Evolutionary conservation across 2,329 filamentous ascomycete genomes (phyloP).

Genomic region (Fusarium goolgardi): DNA sequence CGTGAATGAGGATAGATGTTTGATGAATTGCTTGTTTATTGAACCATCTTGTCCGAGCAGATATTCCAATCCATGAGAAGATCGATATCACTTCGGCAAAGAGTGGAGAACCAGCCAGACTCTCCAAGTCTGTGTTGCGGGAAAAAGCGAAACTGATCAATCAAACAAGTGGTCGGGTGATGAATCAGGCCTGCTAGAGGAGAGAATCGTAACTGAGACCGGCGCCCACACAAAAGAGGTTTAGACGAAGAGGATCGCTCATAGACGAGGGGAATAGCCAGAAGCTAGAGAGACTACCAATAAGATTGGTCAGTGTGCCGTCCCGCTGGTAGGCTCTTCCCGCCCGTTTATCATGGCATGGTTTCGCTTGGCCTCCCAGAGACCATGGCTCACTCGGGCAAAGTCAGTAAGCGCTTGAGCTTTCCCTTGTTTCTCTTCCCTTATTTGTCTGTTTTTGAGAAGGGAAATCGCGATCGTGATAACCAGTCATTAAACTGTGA

Average conservation of each 20-base stretch:
- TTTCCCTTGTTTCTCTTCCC: conserved; percentile 15
- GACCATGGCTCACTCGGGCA: conserved; percentile 23
- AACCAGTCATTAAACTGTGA: neutral
- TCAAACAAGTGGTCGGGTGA: conserved; percentile 10
- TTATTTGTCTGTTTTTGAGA: conserved; percentile 9
- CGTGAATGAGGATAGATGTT: neutral
- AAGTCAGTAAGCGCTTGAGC: conserved; percentile 30
- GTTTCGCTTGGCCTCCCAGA: conserved; percentile 22
- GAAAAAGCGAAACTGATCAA: conserved; percentile 30
- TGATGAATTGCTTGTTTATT: neutral
- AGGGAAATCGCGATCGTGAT: conserved; percentile 20
- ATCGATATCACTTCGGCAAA: conserved; percentile 10
- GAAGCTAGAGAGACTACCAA: conserved; percentile 17
- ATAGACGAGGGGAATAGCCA: neutral
- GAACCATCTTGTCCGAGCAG: neutral
- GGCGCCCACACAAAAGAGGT: conserved; percentile 25
- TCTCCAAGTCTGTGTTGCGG: conserved; percentile 18
- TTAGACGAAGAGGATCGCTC: conserved; percentile 25
- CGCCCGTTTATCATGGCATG: conserved; percentile 28
- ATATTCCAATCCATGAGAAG: neutral
- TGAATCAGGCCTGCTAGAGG: conserved; percentile 26
- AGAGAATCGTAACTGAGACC: conserved; percentile 25
- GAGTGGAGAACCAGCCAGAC: conserved; percentile 17
- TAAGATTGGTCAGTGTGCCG: conserved; percentile 37
- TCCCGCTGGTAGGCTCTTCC: conserved; percentile 43